Percentiles rank a stretch among this genome's conserved stretches.
Conservation (phyloP, 371 early-diverging fungal species). For the Apophysomyces trapeziformis region DNA sequence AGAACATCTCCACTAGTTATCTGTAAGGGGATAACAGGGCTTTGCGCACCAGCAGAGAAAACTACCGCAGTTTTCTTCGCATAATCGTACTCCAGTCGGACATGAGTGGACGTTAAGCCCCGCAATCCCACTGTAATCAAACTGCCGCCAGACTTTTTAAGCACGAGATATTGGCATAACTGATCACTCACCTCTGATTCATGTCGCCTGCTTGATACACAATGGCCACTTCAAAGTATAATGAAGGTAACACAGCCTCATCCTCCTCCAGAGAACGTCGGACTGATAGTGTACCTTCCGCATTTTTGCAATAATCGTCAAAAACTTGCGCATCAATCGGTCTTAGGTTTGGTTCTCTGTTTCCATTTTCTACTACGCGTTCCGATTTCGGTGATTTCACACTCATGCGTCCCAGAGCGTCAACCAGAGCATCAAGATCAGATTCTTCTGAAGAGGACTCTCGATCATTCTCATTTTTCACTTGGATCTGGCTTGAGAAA, state of each 20-base stretch:
- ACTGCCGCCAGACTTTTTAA: slow-evolving; percentile 4
- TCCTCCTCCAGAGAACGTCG: not conserved
- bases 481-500: slow-evolving; percentile 27
- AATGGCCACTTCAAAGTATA: slow-evolving; percentile 40
- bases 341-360: slow-evolving; percentile 14
- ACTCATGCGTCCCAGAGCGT: slow-evolving; percentile 23
- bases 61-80: not conserved
- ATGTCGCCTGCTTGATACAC: slow-evolving; percentile 20
- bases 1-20: slow-evolving; percentile 35
- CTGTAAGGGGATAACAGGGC: slow-evolving; percentile 14
- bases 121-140: slow-evolving; percentile 29
- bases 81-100: slow-evolving; percentile 27
- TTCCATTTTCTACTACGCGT: slow-evolving; percentile 10
- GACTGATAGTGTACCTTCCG: not conserved
- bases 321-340: not conserved
- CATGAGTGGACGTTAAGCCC: slow-evolving; percentile 14
- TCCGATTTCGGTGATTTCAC: slow-evolving; percentile 12
- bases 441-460: slow-evolving; percentile 2
- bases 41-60: not conserved
- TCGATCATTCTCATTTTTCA: not conserved
- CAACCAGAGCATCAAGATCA: slow-evolving; percentile 13
- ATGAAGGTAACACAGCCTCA: slow-evolving; percentile 25
- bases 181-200: not conserved
- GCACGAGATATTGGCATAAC: not conserved
- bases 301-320: not conserved